Evolutionary conservation across 257 asterid species (phyloP).

Genomic region (Solanum lycopersicoides): DNA sequence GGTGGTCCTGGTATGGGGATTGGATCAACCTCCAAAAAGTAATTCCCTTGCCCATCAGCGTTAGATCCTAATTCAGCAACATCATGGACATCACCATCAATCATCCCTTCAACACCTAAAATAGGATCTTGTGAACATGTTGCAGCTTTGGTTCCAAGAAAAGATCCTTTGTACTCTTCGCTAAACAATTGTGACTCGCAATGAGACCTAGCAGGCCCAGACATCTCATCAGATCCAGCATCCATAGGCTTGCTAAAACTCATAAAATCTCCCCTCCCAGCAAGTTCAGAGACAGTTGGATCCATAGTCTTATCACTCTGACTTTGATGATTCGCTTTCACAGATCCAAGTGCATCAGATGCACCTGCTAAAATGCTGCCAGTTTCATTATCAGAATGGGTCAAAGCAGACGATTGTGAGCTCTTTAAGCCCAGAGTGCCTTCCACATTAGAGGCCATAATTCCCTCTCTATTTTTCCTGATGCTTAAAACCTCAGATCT

Average conservation of each 20-base stretch:
- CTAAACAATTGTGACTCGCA: conserved; percentile 17
- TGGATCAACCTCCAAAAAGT: conserved; percentile 64
- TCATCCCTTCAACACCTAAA: conserved; percentile 40
- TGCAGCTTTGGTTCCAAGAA: conserved; percentile 13
- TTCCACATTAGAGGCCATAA: conserved; percentile 13
- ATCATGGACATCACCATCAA: conserved; percentile 5
- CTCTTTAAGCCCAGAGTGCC: conserved; percentile 14
- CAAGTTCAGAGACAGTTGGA: conserved; percentile 19
- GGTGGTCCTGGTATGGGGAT: conserved; percentile 95
- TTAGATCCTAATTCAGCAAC: conserved; percentile 27
- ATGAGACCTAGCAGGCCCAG: conserved; percentile 18
- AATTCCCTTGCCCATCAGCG: conserved; percentile 42
- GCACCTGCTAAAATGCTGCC: conserved; percentile 18
- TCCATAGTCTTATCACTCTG: conserved; percentile 2
- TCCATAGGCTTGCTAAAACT: conserved; percentile 34
- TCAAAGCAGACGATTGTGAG: conserved; percentile 14
- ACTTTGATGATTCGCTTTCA: conserved; percentile 12
- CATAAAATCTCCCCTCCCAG: conserved; percentile 23
- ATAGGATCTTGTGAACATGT: conserved; percentile 24
- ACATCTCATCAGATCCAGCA: conserved; percentile 24
- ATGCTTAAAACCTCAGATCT: conserved; percentile 22
- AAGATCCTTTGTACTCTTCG: conserved; percentile 19
- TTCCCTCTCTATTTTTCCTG: conserved; percentile 21
- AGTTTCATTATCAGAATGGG: conserved; percentile 12
- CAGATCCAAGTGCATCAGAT: conserved; percentile 14